Base-by-base conservation (phyloP, 805 yeast species). In the Yamadazyma sp. region DNA sequence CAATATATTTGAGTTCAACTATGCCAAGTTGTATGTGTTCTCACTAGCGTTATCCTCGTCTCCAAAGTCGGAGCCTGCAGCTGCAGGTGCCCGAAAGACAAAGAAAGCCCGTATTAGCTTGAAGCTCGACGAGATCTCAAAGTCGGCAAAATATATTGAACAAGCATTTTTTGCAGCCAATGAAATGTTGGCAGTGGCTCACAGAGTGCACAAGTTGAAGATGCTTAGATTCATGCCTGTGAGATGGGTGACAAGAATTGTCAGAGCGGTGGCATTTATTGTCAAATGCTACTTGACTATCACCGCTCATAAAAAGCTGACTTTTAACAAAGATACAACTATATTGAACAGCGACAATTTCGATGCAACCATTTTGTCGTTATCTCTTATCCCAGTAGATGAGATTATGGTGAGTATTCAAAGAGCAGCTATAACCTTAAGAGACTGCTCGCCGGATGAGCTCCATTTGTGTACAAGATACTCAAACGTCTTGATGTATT, bases 361-460 rank as follows among this genome's bases (percentile, higher is more conserved):
- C 31, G 73, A 71, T 45, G 67, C 77, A 5, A 69, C 80, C 0
- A 68, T 80, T 15, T 53, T 84, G 31, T 73, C 79, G 6, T 53
- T 82, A 23, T 77, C 85, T 29, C 74, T 80, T 18, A 82, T 84
- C 10, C 80, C 88, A 1, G 71, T 77, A 2, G 88, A 83, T 37
- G 91, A 84, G 41, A 81, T 85, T 11, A 67, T 84, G 11, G 71
- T 71, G 17, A 72, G 80, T 26, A 78, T 89, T 37, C 84, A 81
- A 44, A 72, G 73, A 37, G 82, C 90, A 1, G 91, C 96, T 0
- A 70, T 78, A 11, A 80, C 83, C 1, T 60, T 89, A 25, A 62
- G 88, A 40, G 95, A 85, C 49, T 84, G 95, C 17, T 77, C 95
- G 1, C 96, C 96, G 0, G 96, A 89, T 60, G 95, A 87, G 46